Conservation (phyloP, 805 yeast species). For the Yamadazyma tumulicola region DNA sequence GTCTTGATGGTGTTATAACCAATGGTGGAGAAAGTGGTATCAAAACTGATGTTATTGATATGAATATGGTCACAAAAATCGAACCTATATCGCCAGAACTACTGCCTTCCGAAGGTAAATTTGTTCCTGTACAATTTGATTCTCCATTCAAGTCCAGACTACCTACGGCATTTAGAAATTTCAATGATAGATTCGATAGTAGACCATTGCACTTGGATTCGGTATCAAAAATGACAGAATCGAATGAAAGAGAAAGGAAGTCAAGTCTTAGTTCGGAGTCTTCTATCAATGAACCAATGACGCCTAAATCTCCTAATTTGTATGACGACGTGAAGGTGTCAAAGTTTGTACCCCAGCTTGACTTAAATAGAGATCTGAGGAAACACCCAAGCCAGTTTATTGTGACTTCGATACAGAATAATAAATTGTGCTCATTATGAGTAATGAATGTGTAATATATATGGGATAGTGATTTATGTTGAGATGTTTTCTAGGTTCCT, state of each 20-base stretch:
- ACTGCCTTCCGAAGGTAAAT: no score
- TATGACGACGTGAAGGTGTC: slow-evolving; percentile 8
- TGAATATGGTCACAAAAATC: not conserved
- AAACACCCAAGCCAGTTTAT: slow-evolving; percentile 10
- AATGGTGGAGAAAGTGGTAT: not conserved
- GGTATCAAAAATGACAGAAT: not conserved
- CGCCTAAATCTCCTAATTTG: slow-evolving; percentile 14
- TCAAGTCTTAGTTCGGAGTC: slow-evolving; percentile 6
- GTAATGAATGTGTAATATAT: not conserved
- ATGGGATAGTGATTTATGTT: slow-evolving; percentile 5
- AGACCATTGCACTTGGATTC: no score
- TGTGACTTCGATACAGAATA: slow-evolving; percentile 29
- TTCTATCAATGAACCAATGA: slow-evolving; percentile 8
- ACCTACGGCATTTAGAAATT: slow-evolving; percentile 5
- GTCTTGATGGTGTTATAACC: no score
- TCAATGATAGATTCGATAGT: no score
- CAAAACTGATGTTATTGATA: not conserved
- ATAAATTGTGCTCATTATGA: slow-evolving; percentile 6
- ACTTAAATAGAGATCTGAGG: not conserved
- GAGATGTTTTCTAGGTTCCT: no score
- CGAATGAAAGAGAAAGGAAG: slow-evolving; percentile 4
- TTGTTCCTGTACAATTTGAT: not conserved
- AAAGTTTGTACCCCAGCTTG: not conserved
- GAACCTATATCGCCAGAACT: no score
- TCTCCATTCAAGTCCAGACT: not conserved